These are phyloP conservation scores for Ambrosia trifida DNA, from an alignment of 129 eudicot species.

Conservation along the genomic window DNA sequence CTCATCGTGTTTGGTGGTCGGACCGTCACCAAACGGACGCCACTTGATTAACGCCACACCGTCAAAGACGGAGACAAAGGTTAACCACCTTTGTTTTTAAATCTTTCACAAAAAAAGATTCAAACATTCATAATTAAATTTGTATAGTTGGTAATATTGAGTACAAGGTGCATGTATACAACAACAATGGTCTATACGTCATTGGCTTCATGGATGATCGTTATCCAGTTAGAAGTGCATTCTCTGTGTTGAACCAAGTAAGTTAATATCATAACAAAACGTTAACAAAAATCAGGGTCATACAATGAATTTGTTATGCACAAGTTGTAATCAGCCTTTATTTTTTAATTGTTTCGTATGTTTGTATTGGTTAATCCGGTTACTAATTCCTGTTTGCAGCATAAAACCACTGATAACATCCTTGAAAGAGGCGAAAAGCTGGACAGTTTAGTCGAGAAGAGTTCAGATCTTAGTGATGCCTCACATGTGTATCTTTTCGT, in stretches of 20 bases:
- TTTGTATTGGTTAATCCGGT: neutral
- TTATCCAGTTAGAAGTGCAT: constrained; percentile 94
- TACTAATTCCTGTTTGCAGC: constrained; percentile 39
- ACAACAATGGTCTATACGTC: constrained; percentile 73
- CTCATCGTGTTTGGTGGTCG: constrained; percentile 71
- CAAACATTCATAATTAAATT: neutral
- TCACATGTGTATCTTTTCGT: neutral
- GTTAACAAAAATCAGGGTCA: no score
- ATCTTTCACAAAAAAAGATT: no score
- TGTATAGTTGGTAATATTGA: constrained; percentile 37
- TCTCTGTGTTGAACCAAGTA: constrained; percentile 88
- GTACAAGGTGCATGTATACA: constrained; percentile 76
- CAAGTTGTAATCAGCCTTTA: constrained; percentile 44
- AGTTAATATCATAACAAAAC: neutral
- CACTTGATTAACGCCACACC: no score
- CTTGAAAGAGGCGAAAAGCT: constrained; percentile 56
- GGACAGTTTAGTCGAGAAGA: constrained; percentile 73
- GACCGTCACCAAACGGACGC: no score
- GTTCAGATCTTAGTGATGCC: no score
- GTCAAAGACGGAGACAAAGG: no score
- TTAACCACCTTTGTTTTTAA: no score
- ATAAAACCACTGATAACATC: constrained; percentile 56
- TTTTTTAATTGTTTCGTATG: neutral
- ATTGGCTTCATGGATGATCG: constrained; percentile 97
- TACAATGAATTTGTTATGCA: no score